Base-by-base conservation (phyloP, 352 stramenopile genomes). In the Globisporangium orthogonon region DNA sequence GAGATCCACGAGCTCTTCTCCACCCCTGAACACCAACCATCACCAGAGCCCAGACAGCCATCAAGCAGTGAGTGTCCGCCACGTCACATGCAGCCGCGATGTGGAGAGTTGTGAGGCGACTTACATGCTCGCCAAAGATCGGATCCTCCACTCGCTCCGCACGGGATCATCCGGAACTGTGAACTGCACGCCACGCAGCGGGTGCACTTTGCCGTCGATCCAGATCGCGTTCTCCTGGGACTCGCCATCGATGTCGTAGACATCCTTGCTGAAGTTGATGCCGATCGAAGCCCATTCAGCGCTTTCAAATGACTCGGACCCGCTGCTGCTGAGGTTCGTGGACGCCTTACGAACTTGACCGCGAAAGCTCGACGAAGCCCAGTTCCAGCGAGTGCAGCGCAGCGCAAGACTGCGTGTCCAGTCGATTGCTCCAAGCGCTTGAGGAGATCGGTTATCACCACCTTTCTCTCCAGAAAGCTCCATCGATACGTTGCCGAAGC, bases 211-310 rank as follows among this genome's bases (percentile, higher is more conserved):
- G 5, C 72, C 72, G 49, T 81, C 65, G 54, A 81, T 63, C 72
- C 72, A 81, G 10, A 81, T 55, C 28, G 72, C 72, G 49, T 81
- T 81, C 29, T 81, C 72, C 47, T 81, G 72, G 2, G 72, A 81
- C 33, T 76, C 72, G 29, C 60, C 67, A 41, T 76, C 60, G 35
- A 81, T 76, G 35, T 81, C 72, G 67, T 81, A 81, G 33, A 81
- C 69, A 29, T 71, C 60, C 23, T 60, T 50, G 61, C 72, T 81
- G 29, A 81, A 41, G 50, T 81, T 81, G 62, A 81, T 81, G 1
- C 72, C 72, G 9, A 81, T 55, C 1, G 56, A 41, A 0, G 61
- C 66, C 11, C 23, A 17, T 23, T 65, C 59, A 4, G 70, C 45
- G 1, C 58, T 48, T 0, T n/a, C 28, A 7, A 3, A 3, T 13